Evolutionary conservation across 768 basidiomycete genomes (phyloP).

Genomic region (Pholiota microspora): DNA sequence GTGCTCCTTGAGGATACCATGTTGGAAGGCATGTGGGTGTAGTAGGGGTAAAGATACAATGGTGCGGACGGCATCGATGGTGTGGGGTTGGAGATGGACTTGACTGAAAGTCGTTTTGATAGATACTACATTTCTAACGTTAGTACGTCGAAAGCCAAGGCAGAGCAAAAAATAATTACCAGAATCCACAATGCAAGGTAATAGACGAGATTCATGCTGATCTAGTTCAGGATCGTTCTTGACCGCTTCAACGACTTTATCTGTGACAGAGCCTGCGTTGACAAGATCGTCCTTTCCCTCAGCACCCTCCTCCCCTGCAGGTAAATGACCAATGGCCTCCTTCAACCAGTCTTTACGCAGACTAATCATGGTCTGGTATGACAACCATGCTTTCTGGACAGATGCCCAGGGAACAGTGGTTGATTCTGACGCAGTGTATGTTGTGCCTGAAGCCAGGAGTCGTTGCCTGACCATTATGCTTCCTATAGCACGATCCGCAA

Average conservation of each 20-base stretch:
- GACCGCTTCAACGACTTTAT: conserved; percentile 76
- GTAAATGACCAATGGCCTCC: conserved; percentile 32
- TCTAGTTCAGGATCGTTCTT: conserved; percentile 77
- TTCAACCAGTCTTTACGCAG: conserved; percentile 62
- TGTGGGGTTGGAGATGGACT: conserved; percentile 85
- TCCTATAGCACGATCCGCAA: conserved; percentile 78
- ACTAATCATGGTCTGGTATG: conserved; percentile 47
- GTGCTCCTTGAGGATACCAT: conserved; percentile 89
- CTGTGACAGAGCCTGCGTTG: conserved; percentile 41
- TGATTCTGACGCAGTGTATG: conserved; percentile 48
- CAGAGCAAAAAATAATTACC: conserved; percentile 36
- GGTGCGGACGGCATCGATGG: conserved; percentile 89
- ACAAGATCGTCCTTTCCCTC: conserved; percentile 35
- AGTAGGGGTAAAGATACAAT: conserved; percentile 88
- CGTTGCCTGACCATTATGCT: conserved; percentile 45
- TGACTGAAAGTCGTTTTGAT: conserved; percentile 84
- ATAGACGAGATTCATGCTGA: conserved; percentile 73
- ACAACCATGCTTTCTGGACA: conserved; percentile 65
- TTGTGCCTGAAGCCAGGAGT: conserved; percentile 13
- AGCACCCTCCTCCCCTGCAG: conserved; percentile 22
- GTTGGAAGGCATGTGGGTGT: conserved; percentile 82
- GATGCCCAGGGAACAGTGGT: conserved; percentile 67
- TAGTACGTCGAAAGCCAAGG: conserved; percentile 10
- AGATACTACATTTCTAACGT: conserved; percentile 39
- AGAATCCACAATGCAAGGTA: conserved; percentile 86